Conservation (phyloP, 768 basidiomycete genomes). For the Dioszegia hungarica region DNA sequence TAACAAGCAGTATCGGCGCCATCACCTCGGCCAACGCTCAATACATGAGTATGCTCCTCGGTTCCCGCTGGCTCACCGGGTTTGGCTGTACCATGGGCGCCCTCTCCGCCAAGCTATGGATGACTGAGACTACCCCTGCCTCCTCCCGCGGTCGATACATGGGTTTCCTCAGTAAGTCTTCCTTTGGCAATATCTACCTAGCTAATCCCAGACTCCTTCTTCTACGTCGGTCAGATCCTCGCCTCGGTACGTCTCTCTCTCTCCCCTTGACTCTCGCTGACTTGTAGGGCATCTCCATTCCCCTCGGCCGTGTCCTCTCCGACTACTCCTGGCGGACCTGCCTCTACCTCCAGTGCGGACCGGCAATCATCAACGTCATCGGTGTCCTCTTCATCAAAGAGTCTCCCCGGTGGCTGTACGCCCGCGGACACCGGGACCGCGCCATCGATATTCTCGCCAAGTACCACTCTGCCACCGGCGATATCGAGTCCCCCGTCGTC, state of each 20-base stretch:
- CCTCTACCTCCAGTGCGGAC: constrained; percentile 55
- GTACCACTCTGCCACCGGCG: constrained; percentile 54
- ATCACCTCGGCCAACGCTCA: constrained; percentile 55
- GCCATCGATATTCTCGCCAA: constrained; percentile 54
- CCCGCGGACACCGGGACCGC: constrained; percentile 52
- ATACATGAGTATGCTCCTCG: constrained; percentile 50
- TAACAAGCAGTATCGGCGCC: constrained; percentile 53
- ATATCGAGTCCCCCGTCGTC: constrained; percentile 56
- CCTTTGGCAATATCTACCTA: no score
- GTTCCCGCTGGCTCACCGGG: constrained; percentile 57
- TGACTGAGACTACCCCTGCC: constrained; percentile 54
- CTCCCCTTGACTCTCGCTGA: neutral
- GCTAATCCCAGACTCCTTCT: no score
- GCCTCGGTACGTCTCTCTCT: neutral
- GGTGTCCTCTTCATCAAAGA: constrained; percentile 56
- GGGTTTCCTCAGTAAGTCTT: constrained; percentile 56
- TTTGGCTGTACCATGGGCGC: constrained; percentile 45
- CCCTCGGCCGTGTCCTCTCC: constrained; percentile 52
- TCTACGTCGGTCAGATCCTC: constrained; percentile 47
- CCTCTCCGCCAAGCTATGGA: constrained; percentile 27
- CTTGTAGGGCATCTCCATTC: constrained; percentile 56
- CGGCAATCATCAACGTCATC: constrained; percentile 54
- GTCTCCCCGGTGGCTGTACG: constrained; percentile 54
- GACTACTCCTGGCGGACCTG: constrained; percentile 56
- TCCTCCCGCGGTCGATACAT: constrained; percentile 56